Evolutionary conservation across 2,329 filamentous ascomycete species (phyloP), one percentile per base, ranked within the genome.

Genomic region (Scedosporium minutisporum): DNA sequence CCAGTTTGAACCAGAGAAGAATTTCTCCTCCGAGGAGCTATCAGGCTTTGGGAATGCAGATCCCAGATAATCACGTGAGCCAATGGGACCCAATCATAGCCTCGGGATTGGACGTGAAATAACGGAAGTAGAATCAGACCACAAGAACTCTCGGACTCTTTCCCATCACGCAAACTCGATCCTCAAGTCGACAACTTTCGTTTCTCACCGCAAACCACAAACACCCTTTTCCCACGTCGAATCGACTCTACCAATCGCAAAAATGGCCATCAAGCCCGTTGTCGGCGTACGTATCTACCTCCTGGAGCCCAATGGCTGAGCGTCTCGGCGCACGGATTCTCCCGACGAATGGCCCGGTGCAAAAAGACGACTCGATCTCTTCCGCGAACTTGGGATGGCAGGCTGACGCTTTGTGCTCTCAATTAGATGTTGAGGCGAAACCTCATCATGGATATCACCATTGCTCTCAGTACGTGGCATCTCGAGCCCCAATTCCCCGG

Each of bases 371-470:
- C 14, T 55, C 51, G 51, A 55, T 18, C 23, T 14, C n/a, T 27
- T 27, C 18, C 18, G 9, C 23, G 18, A 55, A 55, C 18, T 14
- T 14, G 12, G 51, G 51, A 23, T 10, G 16, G 51, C 41, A 58
- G 16, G 29, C 63, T 64, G 51, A 63, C 63, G 25, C 62, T 57
- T 44, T 23, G 44, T 42, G 3, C 29, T 57, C 66, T 64, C 65
- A 57, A 61, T 16, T 68, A 86, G 83, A 86, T 85, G 80, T 80
- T 86, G 74, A 81, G 82, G 75, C 78, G 82, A 73, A 77, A 78
- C 73, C 80, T 86, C 72, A 77, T 86, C 70, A 72, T 80, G 67
- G 83, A 86, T 71, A 76, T 86, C 64, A 70, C 75, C 63, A 78
- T 85, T 71, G 81, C 76, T 66, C 76, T 86, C 64, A 81, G 82